Evolutionary conservation across 257 asterid genomes (phyloP), one percentile per base, ranked within the genome.

Genomic region (Fraxinus anomala): DNA sequence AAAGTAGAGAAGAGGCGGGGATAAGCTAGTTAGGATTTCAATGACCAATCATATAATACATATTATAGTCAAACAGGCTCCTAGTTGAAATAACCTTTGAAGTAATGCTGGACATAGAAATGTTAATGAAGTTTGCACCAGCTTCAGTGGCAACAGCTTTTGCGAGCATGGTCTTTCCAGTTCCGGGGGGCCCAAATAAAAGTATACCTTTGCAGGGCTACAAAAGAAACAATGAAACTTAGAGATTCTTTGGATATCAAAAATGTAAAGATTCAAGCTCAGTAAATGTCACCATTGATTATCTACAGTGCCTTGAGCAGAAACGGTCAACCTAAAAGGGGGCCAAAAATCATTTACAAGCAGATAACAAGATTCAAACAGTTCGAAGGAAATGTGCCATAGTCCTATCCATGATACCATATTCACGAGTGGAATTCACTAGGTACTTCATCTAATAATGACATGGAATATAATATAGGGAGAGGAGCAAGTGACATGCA

Each of bases 141-240:
- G 96, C 95, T 83, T 93, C 97, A 31, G 98, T 91, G 76, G 96
- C 98, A 82, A 92, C 95, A 77, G 96, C 96, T 84, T 92, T 94
- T 21, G 97, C 95, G 70, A 93, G 96, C 98, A 92, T 94, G 61
- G 97, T 94, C 83, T 94, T 92, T 67, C 97, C 97, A n/a, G 98
- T 92, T 79, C 98, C 97, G 72, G 97, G 97, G 67, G 97, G 95
- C 28, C 96, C 96, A 82, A 94, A 92, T 70, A 94, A 83, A 78
- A 94, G 95, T 82, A 94, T 94, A 81, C 98, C 98, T 80, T 91
- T 93, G 86, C 95, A 90, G 30, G 98, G 98, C 98, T 93, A 91
- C 81, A 82, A 77, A 73, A 36, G 40, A 39, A 59, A 63, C 56
- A 75, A 73, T 24, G 26, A 72, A 24, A 51, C 21, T 42, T 9